Percentiles rank a stretch among this genome's conserved stretches.
Conservation (phyloP, 768 basidiomycete species). For the Termitomyces sp. region DNA sequence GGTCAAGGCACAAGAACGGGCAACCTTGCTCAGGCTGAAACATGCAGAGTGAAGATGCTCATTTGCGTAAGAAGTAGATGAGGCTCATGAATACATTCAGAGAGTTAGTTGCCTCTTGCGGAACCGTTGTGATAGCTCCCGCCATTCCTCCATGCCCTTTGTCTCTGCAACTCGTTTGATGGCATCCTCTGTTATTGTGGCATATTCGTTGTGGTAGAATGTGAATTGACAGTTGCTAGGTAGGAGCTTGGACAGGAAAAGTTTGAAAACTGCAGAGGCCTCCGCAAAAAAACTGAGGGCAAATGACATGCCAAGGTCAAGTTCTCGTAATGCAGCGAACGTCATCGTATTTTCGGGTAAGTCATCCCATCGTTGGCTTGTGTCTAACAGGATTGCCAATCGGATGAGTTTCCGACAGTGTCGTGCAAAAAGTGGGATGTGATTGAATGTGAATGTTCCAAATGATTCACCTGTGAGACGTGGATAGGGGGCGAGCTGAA, state of each 20-base stretch:
- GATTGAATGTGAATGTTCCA: background rate
- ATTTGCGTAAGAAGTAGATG: too few relatives aligned
- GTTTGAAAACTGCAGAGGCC: background rate
- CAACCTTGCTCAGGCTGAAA: too few relatives aligned
- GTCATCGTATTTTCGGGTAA: background rate
- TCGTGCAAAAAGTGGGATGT: conserved; percentile 2
- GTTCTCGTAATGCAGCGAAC: background rate
- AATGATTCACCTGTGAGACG: background rate
- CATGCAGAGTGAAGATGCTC: too few relatives aligned
- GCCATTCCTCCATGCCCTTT: too few relatives aligned
- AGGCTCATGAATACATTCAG: too few relatives aligned
- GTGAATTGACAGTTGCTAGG: background rate
- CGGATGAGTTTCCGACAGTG: background rate
- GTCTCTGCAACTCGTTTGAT: background rate
- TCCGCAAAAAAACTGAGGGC: background rate
- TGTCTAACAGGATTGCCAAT: background rate
- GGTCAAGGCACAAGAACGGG: too few relatives aligned
- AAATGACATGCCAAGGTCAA: background rate
- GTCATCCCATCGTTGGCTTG: background rate
- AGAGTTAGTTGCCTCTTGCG: too few relatives aligned
- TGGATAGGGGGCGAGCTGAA: background rate
- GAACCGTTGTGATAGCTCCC: too few relatives aligned
- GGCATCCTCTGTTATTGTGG: background rate
- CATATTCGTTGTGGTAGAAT: background rate
- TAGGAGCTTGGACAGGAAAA: background rate